A percentile compares a stretch with the other conserved stretches of the same genome.
Evolutionary conservation across 305 asterid genomes (phyloP).

Genomic region (Fraxinus albicans): DNA sequence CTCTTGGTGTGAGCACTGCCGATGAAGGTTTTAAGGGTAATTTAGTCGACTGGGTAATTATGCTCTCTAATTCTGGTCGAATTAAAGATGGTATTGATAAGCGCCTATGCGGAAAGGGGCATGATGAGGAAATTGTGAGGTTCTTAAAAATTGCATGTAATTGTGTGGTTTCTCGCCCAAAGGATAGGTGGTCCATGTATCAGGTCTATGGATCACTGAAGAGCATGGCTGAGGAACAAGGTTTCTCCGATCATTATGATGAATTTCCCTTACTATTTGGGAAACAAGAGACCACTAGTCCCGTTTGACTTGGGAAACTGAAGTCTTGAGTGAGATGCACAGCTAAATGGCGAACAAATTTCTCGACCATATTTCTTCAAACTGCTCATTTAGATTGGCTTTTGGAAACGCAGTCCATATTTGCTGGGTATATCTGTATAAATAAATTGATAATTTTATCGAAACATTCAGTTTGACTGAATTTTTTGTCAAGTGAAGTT

Average conservation of each 20-base stretch:
- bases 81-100: slow-evolving; percentile 47
- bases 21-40: slow-evolving; percentile 55
- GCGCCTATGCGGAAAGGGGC: slow-evolving; percentile 40
- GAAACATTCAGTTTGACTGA: not conserved
- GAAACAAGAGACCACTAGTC: slow-evolving; percentile 28
- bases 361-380: not conserved
- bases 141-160: slow-evolving; percentile 50
- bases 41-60: slow-evolving; percentile 63
- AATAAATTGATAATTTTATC: not conserved
- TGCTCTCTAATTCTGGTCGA: slow-evolving; percentile 34
- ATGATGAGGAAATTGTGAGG: slow-evolving; percentile 48
- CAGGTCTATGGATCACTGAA: slow-evolving; percentile 54
- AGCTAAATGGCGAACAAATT: not conserved
- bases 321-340: not conserved
- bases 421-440: not conserved
- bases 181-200: slow-evolving; percentile 66
- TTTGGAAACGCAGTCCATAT: not conserved
- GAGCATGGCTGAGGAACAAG: slow-evolving; percentile 50
- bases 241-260: slow-evolving; percentile 50
- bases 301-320: not conserved
- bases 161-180: slow-evolving; percentile 59
- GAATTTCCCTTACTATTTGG: slow-evolving; percentile 57
- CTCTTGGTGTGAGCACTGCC: slow-evolving; percentile 41
- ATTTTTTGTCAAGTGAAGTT: not conserved
- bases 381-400: not conserved